phyloP scores from a whole-genome alignment of 2,329 filamentous ascomycete genomes.

The Fusarium buharicum region DNA sequence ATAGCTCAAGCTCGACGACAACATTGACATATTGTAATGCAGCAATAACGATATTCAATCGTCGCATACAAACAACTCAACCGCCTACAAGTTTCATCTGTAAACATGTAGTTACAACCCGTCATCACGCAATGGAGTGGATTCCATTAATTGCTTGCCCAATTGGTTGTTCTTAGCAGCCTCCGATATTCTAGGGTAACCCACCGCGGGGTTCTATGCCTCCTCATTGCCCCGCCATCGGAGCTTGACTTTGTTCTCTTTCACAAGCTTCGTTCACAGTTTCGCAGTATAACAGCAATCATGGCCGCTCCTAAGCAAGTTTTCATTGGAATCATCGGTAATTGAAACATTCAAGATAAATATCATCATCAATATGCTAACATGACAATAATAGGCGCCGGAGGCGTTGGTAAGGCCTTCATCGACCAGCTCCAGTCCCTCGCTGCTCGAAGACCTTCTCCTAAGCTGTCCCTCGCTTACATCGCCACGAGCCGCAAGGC shows the following conservation, averaged over 20 bases:
- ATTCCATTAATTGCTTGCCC: slow-evolving; percentile 14
- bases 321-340: slow-evolving; percentile 65
- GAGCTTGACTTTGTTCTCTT: slow-evolving; percentile 46
- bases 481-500: slow-evolving; percentile 87
- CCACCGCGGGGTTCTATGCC: slow-evolving; percentile 43
- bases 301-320: slow-evolving; percentile 61
- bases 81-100: not conserved
- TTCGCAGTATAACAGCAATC: slow-evolving; percentile 33
- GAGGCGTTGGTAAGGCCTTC: slow-evolving; percentile 93
- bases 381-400: slow-evolving; percentile 71
- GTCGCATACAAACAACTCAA: not conserved
- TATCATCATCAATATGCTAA: slow-evolving; percentile 21
- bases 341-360: slow-evolving; percentile 4
- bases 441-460: slow-evolving; percentile 71
- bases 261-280: slow-evolving; percentile 37
- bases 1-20: slow-evolving; percentile 2
- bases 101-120: not conserved
- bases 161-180: slow-evolving; percentile 28
- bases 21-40: not conserved
- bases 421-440: slow-evolving; percentile 81
- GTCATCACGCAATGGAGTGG: slow-evolving; percentile 11
- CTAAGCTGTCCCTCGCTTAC: slow-evolving; percentile 81
- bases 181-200: slow-evolving; percentile 39
- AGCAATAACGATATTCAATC: too few species aligned
- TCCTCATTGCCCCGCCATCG: slow-evolving; percentile 51